Base-by-base conservation (phyloP, 2,329 filamentous ascomycete genomes). In the Colletotrichum sp. region DNA sequence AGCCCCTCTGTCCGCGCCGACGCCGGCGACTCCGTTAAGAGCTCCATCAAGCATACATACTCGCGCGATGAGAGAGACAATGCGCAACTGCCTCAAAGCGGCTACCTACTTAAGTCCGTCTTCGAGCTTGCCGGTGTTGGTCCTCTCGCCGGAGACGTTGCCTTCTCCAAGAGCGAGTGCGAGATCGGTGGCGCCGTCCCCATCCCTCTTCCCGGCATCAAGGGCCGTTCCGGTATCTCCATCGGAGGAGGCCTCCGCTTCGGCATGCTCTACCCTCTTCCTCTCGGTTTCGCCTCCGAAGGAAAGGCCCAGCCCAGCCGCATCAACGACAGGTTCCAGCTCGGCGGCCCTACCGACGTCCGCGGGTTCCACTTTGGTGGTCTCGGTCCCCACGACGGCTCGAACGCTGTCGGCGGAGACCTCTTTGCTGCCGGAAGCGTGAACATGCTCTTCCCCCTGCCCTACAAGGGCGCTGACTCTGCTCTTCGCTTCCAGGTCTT, bases 331-430 rank as follows among this genome's bases (percentile, higher is more conserved):
- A 95, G 97, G 59, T 99, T 99, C 87, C 92, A 96, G 81, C 94
- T 99, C 36, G 97, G 97, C 58, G 97, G 97, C 0, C 96, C 97
- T 5, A 98, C 96, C 4, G 96, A 98, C 81, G 95, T 99, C 16
- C 94, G 97, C 71, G 97, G 97, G 3, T 99, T 99, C 89, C 93
- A 95, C 74, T 91, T 98, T 26, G 94, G 94, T 24, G 97, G 97
- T 2, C 89, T 99, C 7, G 97, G 97, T 10, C 96, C 97, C 5
- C 94, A 94, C 77, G 96, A 98, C 81, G 95, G 96, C 2, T 84
- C 88, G 21, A 96, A 99, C 84, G 93, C 96, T 1, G 92, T 98
- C 0, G 97, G 97, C 14, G 97, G 97, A 28, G 97, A 99, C 83
- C 87, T 98, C 13, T 98, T 96, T 82, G 95, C 96, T 21, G 97